Conservation (phyloP, 2,329 filamentous ascomycete genomes). For the Venturia nashicola region DNA sequence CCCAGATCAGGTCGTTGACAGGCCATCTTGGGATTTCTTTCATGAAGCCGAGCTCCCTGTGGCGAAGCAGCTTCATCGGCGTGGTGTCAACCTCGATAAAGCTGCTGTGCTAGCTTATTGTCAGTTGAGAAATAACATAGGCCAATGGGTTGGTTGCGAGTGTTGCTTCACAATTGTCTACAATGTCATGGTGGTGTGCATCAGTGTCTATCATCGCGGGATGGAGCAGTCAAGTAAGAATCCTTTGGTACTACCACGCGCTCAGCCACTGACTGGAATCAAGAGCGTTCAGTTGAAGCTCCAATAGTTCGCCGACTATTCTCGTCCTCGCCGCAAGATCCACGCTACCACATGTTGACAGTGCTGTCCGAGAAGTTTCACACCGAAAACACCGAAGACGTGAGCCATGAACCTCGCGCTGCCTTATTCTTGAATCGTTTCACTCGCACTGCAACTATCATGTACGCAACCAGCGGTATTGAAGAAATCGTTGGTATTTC, state of each 20-base stretch:
- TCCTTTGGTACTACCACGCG: background rate
- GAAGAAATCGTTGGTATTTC: slow-evolving; percentile 62
- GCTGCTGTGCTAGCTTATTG: slow-evolving; percentile 76
- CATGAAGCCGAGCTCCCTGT: slow-evolving; percentile 69
- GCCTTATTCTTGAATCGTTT: slow-evolving; percentile 80
- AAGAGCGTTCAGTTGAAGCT: slow-evolving; percentile 66
- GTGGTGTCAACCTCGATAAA: slow-evolving; percentile 67
- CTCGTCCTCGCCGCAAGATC: slow-evolving; percentile 68
- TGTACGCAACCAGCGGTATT: slow-evolving; percentile 75
- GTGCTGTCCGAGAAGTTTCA: slow-evolving; percentile 71
- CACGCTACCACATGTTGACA: slow-evolving; percentile 73
- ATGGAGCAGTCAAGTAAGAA: slow-evolving; percentile 32
- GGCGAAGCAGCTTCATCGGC: slow-evolving; percentile 59
- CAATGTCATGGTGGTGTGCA: slow-evolving; percentile 76
- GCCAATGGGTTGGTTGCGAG: slow-evolving; percentile 67
- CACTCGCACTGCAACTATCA: slow-evolving; percentile 67
- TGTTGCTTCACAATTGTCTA: slow-evolving; percentile 85
- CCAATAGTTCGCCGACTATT: slow-evolving; percentile 70
- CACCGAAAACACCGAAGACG: slow-evolving; percentile 35
- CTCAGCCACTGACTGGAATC: slow-evolving; percentile 12
- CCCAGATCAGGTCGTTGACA: slow-evolving; percentile 62
- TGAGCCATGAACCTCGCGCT: slow-evolving; percentile 65
- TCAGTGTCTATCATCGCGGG: slow-evolving; percentile 57
- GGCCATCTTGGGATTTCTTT: slow-evolving; percentile 76
- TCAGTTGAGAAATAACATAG: slow-evolving; percentile 54